These are phyloP conservation scores for Ceratocystis cacaofunesta DNA, from an alignment of 2,329 filamentous ascomycete species.

Conservation along the genomic window DNA sequence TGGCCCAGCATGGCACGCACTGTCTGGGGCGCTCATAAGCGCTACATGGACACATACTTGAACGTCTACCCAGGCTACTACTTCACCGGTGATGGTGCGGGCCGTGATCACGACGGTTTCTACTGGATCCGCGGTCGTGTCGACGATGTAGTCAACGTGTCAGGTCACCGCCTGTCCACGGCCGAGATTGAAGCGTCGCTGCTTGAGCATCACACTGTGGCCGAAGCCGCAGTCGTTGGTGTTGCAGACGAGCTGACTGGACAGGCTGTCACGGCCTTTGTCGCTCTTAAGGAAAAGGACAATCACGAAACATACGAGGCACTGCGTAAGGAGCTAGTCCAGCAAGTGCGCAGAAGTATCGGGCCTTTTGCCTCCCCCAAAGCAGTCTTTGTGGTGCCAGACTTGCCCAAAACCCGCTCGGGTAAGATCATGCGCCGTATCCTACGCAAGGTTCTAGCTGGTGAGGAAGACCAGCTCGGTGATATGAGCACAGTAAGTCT, in stretches of 20 bases:
- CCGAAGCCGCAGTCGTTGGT: conserved; percentile 90
- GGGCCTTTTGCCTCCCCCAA: conserved; percentile 95
- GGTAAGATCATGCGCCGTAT: conserved; percentile 99
- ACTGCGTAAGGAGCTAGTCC: conserved; percentile 80
- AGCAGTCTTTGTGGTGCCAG: conserved; percentile 76
- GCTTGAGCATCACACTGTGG: conserved; percentile 78
- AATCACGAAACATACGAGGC: conserved; percentile 54
- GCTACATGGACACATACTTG: conserved; percentile 97
- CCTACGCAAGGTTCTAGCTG: conserved; percentile 88
- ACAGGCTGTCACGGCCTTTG: conserved; percentile 94
- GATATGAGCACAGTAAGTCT: conserved; percentile 87
- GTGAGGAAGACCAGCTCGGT: conserved; percentile 92
- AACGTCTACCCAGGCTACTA: conserved; percentile 98
- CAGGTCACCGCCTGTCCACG: conserved; percentile 87
- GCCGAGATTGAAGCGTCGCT: conserved; percentile 96
- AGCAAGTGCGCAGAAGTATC: conserved; percentile 94
- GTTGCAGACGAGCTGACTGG: conserved; percentile 87
- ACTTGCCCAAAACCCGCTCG: conserved; percentile 91
- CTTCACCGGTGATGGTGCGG: conserved; percentile 87
- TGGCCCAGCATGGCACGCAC: conserved; percentile 99
- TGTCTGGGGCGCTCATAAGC: conserved; percentile 93
- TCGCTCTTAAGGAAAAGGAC: conserved; percentile 82
- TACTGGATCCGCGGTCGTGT: conserved; percentile 99
- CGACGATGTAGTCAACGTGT: conserved; percentile 97
- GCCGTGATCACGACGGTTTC: conserved; percentile 92